Conservation (phyloP, 2,329 filamentous ascomycete genomes). For the Thielaviopsis cerberus region DNA sequence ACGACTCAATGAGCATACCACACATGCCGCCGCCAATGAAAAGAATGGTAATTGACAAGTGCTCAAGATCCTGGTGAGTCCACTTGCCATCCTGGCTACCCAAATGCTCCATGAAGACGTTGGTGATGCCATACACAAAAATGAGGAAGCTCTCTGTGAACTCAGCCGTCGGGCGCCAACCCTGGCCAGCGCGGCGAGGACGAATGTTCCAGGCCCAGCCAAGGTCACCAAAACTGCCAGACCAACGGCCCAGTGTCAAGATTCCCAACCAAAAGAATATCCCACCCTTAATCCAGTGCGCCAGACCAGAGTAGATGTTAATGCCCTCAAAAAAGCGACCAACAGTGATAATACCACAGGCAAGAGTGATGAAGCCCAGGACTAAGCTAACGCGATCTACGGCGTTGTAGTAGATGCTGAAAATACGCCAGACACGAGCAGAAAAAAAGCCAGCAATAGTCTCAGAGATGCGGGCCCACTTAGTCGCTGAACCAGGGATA, state of each 20-base stretch:
- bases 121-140: constrained; percentile 72
- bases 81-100: constrained; percentile 52
- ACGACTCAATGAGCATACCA: constrained; percentile 73
- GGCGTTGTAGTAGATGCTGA: constrained; percentile 37
- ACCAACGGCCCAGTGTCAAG: constrained; percentile 72
- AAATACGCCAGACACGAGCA: constrained; percentile 32
- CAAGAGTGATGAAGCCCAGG: constrained; percentile 55
- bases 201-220: constrained; percentile 93
- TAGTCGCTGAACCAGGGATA: neutral
- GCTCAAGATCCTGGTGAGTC: constrained; percentile 68
- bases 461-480: constrained; percentile 1
- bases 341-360: constrained; percentile 57
- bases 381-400: constrained; percentile 63
- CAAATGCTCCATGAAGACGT: constrained; percentile 84
- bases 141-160: constrained; percentile 82
- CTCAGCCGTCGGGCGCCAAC: constrained; percentile 63
- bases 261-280: constrained; percentile 91
- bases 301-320: constrained; percentile 64
- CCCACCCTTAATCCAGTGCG: constrained; percentile 85
- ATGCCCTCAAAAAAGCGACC: constrained; percentile 61
- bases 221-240: constrained; percentile 73
- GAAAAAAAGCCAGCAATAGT: constrained; percentile 1
- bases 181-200: constrained; percentile 36
- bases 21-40: constrained; percentile 84
- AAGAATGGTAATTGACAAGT: constrained; percentile 78